Conservation (phyloP, 768 basidiomycete species). For the Pisolithus orientalis region DNA sequence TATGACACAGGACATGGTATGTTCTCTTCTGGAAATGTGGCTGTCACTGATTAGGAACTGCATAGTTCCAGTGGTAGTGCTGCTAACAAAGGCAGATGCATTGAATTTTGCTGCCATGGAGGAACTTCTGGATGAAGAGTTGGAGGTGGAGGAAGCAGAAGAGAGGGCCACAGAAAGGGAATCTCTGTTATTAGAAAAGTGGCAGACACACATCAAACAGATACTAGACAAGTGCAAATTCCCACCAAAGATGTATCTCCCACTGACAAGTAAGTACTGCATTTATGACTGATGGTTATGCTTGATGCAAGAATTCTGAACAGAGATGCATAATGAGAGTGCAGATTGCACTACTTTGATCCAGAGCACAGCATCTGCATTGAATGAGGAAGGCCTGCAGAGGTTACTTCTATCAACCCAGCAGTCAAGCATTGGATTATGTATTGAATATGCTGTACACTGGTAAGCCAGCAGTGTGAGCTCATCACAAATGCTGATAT, state of each 20-base stretch:
- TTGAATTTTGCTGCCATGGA: constrained; percentile 16
- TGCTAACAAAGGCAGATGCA: constrained; percentile 35
- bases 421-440: background rate
- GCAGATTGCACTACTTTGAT: background rate
- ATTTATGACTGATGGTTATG: background rate
- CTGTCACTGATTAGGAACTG: background rate
- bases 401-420: background rate
- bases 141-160: constrained; percentile 6
- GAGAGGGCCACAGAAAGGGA: constrained; percentile 10
- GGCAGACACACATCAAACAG: background rate
- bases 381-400: background rate
- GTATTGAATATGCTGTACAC: background rate
- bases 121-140: constrained; percentile 5
- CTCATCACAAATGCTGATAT: no score
- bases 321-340: background rate
- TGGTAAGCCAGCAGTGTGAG: background rate
- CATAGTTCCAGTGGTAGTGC: constrained; percentile 32
- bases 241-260: background rate
- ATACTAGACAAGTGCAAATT: background rate
- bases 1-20: constrained; percentile 9
- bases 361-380: background rate
- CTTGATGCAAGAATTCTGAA: background rate
- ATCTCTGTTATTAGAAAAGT: background rate
- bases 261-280: background rate
- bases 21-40: background rate